Conservation (phyloP, 1,139 yeast genomes). For the Kurtzmaniella quercitrusa region DNA sequence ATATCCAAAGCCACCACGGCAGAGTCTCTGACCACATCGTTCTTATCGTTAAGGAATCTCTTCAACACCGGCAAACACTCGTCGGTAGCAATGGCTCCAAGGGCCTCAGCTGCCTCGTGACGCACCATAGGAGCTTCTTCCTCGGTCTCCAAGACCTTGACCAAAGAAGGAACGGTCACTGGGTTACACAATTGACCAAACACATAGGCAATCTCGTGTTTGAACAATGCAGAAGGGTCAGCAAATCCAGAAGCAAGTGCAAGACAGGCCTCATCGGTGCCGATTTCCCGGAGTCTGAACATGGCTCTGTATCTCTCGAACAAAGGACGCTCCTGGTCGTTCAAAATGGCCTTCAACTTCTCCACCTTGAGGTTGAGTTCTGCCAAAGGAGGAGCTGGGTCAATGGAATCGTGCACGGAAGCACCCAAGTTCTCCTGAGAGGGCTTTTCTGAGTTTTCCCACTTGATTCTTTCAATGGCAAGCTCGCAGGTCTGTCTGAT, state of each 20-base stretch:
- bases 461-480: constrained; percentile 89
- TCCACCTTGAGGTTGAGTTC: constrained; percentile 54
- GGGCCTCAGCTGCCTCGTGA: constrained; percentile 99
- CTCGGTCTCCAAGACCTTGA: constrained; percentile 72
- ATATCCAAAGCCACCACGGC: constrained; percentile 96
- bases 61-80: constrained; percentile 87
- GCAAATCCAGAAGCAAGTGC: constrained; percentile 88
- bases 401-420: constrained; percentile 81
- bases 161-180: constrained; percentile 81
- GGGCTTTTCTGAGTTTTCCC: constrained; percentile 75
- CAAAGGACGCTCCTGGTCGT: constrained; percentile 71
- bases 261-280: constrained; percentile 84
- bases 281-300: constrained; percentile 96
- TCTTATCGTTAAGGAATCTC: constrained; percentile 73
- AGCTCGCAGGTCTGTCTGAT: constrained; percentile 97
- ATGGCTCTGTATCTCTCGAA: constrained; percentile 97
- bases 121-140: constrained; percentile 96
- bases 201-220: constrained; percentile 97
- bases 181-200: constrained; percentile 97
- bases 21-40: constrained; percentile 89
- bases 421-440: constrained; percentile 64
- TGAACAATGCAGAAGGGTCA: constrained; percentile 89
- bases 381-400: constrained; percentile 97
- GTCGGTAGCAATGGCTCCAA: constrained; percentile 96
- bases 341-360: constrained; percentile 63